These are phyloP conservation scores for Camelina hispida DNA, from an alignment of 345 rosid genomes.

Conservation along the genomic window DNA sequence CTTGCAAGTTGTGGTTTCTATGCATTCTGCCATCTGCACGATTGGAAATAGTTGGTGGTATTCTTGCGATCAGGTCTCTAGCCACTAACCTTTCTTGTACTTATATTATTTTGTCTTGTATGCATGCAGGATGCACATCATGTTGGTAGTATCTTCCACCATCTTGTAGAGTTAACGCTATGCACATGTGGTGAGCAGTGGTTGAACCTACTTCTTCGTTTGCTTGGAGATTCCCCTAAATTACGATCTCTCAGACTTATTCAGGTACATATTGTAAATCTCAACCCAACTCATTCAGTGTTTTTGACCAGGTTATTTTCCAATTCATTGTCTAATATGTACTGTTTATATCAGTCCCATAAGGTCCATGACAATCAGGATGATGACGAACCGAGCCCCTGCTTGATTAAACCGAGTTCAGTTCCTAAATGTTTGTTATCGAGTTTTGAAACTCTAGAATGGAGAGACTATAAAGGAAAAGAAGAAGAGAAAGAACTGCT, in stretches of 20 bases:
- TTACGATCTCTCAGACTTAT: constrained; percentile 7
- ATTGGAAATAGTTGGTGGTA: too few relatives aligned
- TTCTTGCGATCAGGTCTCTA: not conserved
- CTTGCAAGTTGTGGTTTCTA: too few relatives aligned
- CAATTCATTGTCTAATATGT: not conserved
- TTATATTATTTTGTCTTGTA: not conserved
- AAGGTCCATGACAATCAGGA: accelerated
- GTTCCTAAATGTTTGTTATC: not conserved
- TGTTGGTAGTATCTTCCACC: not conserved
- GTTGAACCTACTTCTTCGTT: constrained; percentile 20
- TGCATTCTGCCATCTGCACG: too few relatives aligned
- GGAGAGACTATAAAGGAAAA: not conserved
- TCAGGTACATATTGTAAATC: not conserved
- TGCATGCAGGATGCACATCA: constrained; percentile 10
- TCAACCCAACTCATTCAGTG: not conserved
- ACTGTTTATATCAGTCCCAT: not conserved
- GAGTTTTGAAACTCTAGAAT: not conserved
- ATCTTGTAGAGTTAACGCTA: not conserved
- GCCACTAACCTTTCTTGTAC: not conserved
- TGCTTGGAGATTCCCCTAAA: constrained; percentile 23
- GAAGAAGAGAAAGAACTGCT: not conserved
- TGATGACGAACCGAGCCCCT: not conserved
- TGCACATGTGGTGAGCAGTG: constrained; percentile 1
- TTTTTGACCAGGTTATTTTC: not conserved
- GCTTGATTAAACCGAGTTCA: not conserved